These are phyloP conservation scores for Penicillium lagena DNA, from an alignment of 495 filamentous ascomycete genomes.

Conservation along the genomic window DNA sequence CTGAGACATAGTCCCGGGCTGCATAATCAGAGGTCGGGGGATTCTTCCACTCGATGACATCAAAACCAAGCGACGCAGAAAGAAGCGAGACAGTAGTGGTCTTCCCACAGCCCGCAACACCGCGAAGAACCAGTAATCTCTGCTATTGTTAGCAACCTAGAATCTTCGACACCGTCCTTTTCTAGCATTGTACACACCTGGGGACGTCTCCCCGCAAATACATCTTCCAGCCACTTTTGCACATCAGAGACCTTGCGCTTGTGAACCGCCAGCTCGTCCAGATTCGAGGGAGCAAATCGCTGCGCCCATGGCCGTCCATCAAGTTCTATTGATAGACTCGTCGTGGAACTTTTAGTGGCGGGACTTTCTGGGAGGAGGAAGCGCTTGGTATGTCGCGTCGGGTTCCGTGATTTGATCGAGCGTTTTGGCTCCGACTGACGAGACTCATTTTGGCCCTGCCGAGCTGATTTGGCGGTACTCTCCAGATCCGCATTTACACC, in stretches of 20 bases:
- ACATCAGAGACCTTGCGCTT: slow-evolving; percentile 91
- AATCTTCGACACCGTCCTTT: neutral
- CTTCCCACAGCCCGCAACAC: slow-evolving; percentile 89
- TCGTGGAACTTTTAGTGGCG: neutral
- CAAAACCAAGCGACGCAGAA: slow-evolving; percentile 61
- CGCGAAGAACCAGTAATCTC: slow-evolving; percentile 77
- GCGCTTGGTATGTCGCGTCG: slow-evolving; percentile 12
- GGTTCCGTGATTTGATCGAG: slow-evolving; percentile 2
- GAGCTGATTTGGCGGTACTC: slow-evolving; percentile 1
- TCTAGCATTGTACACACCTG: slow-evolving; percentile 8
- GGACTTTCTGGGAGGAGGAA: slow-evolving; percentile 14
- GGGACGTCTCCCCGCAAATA: slow-evolving; percentile 49
- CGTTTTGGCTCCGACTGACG: slow-evolving; percentile 6
- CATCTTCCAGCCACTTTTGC: slow-evolving; percentile 68
- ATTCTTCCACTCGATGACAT: slow-evolving; percentile 88
- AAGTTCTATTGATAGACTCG: neutral
- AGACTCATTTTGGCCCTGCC: neutral
- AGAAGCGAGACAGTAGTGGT: slow-evolving; percentile 77
- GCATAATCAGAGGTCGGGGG: slow-evolving; percentile 54
- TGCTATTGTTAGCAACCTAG: slow-evolving; percentile 30
- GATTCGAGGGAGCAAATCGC: slow-evolving; percentile 61
- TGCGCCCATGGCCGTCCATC: slow-evolving; percentile 72
- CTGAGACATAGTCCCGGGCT: slow-evolving; percentile 54
- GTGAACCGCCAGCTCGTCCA: slow-evolving; percentile 87
- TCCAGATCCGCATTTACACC: neutral